Evolutionary conservation across 2,329 filamentous ascomycete genomes (phyloP).

Genomic region (Colletotrichum siamense): DNA sequence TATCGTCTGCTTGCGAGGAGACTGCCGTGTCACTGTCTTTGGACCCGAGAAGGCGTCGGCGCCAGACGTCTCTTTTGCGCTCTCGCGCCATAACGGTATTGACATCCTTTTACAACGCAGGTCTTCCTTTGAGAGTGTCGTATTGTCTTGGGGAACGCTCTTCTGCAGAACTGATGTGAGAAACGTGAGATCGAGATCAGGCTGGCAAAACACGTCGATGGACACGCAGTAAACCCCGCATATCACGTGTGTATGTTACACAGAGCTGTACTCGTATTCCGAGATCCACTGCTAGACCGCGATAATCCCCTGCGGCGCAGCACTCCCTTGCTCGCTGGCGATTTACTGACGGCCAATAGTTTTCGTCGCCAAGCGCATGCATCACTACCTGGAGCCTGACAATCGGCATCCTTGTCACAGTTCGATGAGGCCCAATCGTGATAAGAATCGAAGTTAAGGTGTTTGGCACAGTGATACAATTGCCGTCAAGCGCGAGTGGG

Average conservation of each 20-base stretch:
- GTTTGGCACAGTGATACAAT: no score
- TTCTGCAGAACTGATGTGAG: no score
- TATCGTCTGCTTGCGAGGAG: not conserved
- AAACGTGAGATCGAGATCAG: not conserved
- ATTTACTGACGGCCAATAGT: not conserved
- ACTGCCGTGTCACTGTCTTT: not conserved
- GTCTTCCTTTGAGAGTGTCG: no score
- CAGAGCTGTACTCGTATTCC: not conserved
- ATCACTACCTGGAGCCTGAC: rapidly evolving
- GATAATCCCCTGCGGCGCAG: not conserved
- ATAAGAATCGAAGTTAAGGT: not conserved
- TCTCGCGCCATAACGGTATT: not conserved
- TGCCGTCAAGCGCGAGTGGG: no score
- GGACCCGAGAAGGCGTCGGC: not conserved
- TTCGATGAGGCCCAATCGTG: not conserved
- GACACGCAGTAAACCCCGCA: not conserved
- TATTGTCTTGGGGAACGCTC: no score
- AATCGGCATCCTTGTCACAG: no score
- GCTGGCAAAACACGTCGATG: not conserved
- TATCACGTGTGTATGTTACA: not conserved
- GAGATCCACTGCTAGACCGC: not conserved
- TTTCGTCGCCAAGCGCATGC: not conserved
- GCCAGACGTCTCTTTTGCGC: not conserved
- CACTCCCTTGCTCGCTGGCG: not conserved
- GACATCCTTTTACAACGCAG: not conserved